Evolutionary conservation across 1,284 basidiomycete species (phyloP), one percentile per base, ranked within the genome.

Genomic region (Veloboletus limbatus): DNA sequence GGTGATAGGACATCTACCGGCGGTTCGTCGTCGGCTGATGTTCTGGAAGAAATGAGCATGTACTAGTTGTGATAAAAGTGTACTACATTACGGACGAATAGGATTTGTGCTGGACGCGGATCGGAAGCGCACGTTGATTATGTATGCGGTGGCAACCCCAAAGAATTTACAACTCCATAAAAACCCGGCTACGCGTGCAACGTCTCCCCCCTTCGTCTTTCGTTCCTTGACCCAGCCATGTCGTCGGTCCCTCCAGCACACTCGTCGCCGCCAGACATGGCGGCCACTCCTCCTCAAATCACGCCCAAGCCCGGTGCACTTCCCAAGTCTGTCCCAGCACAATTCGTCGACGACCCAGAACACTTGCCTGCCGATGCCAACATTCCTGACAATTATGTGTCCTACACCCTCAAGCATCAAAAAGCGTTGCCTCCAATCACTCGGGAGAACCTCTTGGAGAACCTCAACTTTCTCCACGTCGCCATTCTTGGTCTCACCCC

Each of bases 341-440:
- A 52, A 6, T 57, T 56, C 14, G 56, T 57, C 30, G 60, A 68
- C n/a, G 59, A 67, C 43, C 66, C 69, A 25, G 68, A 70, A 14
- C 59, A 71, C 45, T 34, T 59, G 22, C 82, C 83, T 48, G 72
- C 73, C 54, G 86, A 88, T 70, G 59, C 77, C 55, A 71, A 88
- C 68, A 82, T 90, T 53, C 86, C 88, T 28, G 90, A 93, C 72
- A 94, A 94, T 76, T 96, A 94, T 62, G 91, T 97, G 61, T 76
- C 83, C 43, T 81, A 88, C 68, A 91, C 88, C 3, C 78, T 96
- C 63, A 82, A 82, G 65, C 86, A 78, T 62, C 78, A 76, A 68
- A 90, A 86, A 64, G 59, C 83, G 2, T 75, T 91, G 13, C 91
- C 91, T 1, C 91, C 91, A 6, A 73, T 95, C 62, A 78, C 78